Evolutionary conservation across 257 asterid species (phyloP).

Genomic region (Thymus mandschuricus): DNA sequence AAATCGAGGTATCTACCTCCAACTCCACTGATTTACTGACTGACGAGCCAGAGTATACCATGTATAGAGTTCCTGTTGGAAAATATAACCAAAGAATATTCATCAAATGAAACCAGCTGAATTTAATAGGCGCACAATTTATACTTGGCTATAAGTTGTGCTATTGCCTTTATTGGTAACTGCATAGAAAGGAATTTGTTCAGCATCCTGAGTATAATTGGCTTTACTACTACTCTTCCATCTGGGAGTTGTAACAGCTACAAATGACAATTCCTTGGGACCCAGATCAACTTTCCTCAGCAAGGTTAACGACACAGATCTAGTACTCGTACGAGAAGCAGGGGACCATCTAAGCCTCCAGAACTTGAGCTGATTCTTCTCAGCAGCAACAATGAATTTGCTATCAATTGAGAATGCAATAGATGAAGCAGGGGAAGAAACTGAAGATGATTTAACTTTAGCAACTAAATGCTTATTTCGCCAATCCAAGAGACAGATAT

Average conservation of each 20-base stretch:
- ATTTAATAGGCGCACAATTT: constrained; percentile 13
- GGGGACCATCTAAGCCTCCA: constrained; percentile 58
- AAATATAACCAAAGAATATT: constrained; percentile 13
- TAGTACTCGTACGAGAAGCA: constrained; percentile 45
- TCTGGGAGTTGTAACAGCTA: constrained; percentile 50
- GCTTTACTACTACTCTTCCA: constrained; percentile 27
- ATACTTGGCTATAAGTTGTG: constrained; percentile 15
- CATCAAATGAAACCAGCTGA: constrained; percentile 20
- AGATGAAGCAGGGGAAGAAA: constrained; percentile 53
- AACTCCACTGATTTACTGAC: constrained; percentile 54
- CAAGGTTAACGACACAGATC: constrained; percentile 47
- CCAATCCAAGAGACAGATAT: constrained; percentile 72
- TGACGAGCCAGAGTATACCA: constrained; percentile 50
- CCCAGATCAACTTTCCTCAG: constrained; percentile 52
- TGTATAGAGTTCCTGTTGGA: constrained; percentile 59
- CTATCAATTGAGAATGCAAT: constrained; percentile 55
- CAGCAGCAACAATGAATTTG: constrained; percentile 56
- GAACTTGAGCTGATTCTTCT: constrained; percentile 59
- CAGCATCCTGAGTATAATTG: constrained; percentile 38
- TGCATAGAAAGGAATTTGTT: constrained; percentile 57
- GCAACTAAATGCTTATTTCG: constrained; percentile 47
- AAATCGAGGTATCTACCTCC: constrained; percentile 48
- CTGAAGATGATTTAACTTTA: constrained; percentile 53
- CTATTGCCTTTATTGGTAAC: constrained; percentile 61
- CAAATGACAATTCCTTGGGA: constrained; percentile 52